Conservation (phyloP, 257 asterid genomes). For the Rhazya stricta region DNA sequence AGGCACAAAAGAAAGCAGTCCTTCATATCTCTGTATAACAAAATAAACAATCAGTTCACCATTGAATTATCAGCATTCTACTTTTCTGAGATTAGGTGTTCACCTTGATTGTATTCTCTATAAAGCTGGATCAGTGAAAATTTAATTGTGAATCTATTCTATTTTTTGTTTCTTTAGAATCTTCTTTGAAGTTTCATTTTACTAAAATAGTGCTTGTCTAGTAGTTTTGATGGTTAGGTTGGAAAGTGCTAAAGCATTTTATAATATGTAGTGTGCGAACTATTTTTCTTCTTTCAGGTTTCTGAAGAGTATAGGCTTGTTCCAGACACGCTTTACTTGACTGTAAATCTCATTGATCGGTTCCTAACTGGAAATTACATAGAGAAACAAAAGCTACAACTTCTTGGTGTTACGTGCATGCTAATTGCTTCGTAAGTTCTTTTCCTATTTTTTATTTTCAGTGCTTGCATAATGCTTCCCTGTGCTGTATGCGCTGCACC, state of each 20-base stretch:
- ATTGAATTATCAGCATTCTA: neutral
- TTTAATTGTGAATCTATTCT: neutral
- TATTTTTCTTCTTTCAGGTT: constrained; percentile 51
- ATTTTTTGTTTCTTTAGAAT: neutral
- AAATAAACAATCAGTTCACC: neutral
- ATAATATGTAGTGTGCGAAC: neutral
- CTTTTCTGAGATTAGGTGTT: neutral
- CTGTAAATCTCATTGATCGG: constrained; percentile 92
- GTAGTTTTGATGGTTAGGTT: constrained; percentile 1
- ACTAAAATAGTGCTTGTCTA: neutral
- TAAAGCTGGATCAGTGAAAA: neutral
- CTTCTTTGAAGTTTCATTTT: neutral
- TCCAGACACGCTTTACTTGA: constrained; percentile 94
- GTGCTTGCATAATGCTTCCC: neutral
- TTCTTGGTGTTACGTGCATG: constrained; percentile 98
- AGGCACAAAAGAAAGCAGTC: neutral
- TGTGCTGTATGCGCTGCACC: neutral
- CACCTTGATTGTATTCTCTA: too few relatives aligned
- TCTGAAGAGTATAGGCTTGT: constrained; percentile 88
- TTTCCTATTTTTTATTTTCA: neutral
- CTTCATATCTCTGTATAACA: neutral
- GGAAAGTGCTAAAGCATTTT: constrained; percentile 1
- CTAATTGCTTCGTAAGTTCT: constrained; percentile 88
- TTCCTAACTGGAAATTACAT: constrained; percentile 64
- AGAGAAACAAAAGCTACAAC: constrained; percentile 87